phyloP scores from a whole-genome alignment of 495 filamentous ascomycete species.

The Podospora fimiseda region DNA sequence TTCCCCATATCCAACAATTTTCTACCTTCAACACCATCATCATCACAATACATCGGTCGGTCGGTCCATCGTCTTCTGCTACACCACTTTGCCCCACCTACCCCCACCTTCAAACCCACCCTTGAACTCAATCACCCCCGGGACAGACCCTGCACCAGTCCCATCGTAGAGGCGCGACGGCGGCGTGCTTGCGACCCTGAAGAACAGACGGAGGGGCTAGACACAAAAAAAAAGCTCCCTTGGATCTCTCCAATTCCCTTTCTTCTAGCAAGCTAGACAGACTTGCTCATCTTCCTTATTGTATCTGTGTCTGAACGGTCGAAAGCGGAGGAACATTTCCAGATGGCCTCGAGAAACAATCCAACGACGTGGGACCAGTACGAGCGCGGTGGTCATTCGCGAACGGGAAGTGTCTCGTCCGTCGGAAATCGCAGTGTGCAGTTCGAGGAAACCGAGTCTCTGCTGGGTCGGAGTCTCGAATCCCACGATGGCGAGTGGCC shows the following conservation, averaged over 20 bases:
- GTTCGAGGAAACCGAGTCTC: constrained; percentile 32
- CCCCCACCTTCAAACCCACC: background rate
- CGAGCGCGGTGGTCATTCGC: constrained; percentile 25
- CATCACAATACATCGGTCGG: background rate
- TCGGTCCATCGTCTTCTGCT: background rate
- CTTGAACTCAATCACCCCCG: background rate
- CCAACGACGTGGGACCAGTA: constrained; percentile 51
- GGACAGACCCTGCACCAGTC: constrained; percentile 1
- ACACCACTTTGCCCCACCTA: background rate
- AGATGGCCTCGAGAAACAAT: constrained; percentile 33
- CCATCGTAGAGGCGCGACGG: background rate
- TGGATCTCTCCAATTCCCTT: background rate
- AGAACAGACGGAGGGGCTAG: background rate
- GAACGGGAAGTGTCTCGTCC: constrained; percentile 34
- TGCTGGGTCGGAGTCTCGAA: constrained; percentile 32
- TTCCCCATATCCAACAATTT: background rate
- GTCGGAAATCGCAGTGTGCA: constrained; percentile 27
- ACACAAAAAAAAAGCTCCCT: background rate
- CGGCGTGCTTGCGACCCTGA: background rate
- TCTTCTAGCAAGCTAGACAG: background rate
- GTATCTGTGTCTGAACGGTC: background rate
- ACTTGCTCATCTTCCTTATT: background rate
- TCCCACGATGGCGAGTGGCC: constrained; percentile 30
- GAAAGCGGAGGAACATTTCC: background rate
- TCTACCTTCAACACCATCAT: background rate